phyloP scores from a whole-genome alignment of 768 basidiomycete genomes.

The Auriscalpium vulgare region DNA sequence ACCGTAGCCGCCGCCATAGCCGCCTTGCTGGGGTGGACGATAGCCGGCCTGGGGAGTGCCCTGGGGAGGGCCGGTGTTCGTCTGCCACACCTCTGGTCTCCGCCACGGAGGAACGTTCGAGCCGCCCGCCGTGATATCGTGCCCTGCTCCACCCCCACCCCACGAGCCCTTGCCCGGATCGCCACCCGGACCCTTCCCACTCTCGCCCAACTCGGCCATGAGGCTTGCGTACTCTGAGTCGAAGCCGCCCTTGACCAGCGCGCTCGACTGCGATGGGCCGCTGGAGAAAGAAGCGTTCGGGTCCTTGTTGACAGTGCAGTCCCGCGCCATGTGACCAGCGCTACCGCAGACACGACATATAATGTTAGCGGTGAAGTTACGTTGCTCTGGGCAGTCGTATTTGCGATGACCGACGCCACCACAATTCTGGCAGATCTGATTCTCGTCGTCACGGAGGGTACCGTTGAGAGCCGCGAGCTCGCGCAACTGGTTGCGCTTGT shows the following conservation, averaged over 20 bases:
- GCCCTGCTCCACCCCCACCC: slow-evolving; percentile 53
- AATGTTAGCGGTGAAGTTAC: slow-evolving; percentile 98
- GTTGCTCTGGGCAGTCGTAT: slow-evolving; percentile 98
- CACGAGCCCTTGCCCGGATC: slow-evolving; percentile 52
- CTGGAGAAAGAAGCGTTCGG: slow-evolving; percentile 50
- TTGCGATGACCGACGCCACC: slow-evolving; percentile 92
- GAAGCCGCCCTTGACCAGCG: slow-evolving; percentile 66
- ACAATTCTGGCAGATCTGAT: slow-evolving; percentile 97
- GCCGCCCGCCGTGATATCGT: slow-evolving; percentile 50
- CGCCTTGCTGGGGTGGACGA: slow-evolving; percentile 60
- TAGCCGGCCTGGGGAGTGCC: slow-evolving; percentile 35
- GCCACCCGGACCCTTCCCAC: slow-evolving; percentile 43
- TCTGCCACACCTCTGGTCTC: slow-evolving; percentile 82
- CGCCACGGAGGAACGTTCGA: slow-evolving; percentile 87
- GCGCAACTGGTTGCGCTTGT: slow-evolving; percentile 97
- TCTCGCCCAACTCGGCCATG: slow-evolving; percentile 97
- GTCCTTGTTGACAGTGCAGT: slow-evolving; percentile 83
- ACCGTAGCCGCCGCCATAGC: slow-evolving; percentile 33
- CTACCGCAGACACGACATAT: slow-evolving; percentile 98
- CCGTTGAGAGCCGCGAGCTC: slow-evolving; percentile 97
- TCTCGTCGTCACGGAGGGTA: slow-evolving; percentile 98
- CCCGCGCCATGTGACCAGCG: slow-evolving; percentile 98
- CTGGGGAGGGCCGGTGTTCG: slow-evolving; percentile 35
- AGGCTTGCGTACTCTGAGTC: slow-evolving; percentile 96
- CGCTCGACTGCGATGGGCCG: slow-evolving; percentile 30